phyloP scores from a whole-genome alignment of 192 early-diverging fungal genomes.

The Backusella parvicylindrica region DNA sequence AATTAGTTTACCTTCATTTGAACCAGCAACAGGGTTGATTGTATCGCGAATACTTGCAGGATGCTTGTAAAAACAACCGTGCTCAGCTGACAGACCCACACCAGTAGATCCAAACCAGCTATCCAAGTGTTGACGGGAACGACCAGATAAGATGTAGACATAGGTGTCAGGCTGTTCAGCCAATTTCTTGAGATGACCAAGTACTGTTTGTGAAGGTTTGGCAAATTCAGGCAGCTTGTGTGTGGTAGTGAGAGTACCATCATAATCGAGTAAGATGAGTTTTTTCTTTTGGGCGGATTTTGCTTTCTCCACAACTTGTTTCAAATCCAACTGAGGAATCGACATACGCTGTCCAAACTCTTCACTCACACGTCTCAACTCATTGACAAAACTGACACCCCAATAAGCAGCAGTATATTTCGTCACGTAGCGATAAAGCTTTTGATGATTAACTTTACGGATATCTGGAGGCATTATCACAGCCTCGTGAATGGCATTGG shows the following conservation, averaged over 20 bases:
- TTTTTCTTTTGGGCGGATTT: conserved; percentile 60
- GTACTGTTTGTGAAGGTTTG: conserved; percentile 72
- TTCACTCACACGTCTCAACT: conserved; percentile 72
- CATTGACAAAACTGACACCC: conserved; percentile 92
- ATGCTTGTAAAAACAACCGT: conserved; percentile 97
- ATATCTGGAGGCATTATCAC: conserved; percentile 87
- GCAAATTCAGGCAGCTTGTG: conserved; percentile 92
- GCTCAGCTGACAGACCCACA: conserved; percentile 95
- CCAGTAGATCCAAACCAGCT: conserved; percentile 85
- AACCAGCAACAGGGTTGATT: conserved; percentile 46
- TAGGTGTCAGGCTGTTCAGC: conserved; percentile 76
- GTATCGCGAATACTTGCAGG: conserved; percentile 61
- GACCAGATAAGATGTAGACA: conserved; percentile 96
- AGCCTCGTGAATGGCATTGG: conserved; percentile 85
- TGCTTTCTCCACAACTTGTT: conserved; percentile 52
- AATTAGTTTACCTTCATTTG: conserved; percentile 46
- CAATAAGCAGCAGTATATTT: conserved; percentile 98
- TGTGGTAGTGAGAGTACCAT: conserved; percentile 87
- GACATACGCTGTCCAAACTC: conserved; percentile 60
- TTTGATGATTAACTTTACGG: conserved; percentile 82
- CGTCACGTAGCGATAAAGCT: conserved; percentile 90
- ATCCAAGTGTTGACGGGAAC: conserved; percentile 85
- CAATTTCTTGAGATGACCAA: conserved; percentile 69
- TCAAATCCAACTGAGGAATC: conserved; percentile 54
- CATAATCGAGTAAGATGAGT: conserved; percentile 93